Evolutionary conservation across 2,329 filamentous ascomycete genomes (phyloP), one percentile per base, ranked within the genome.

Genomic region (Arthroderma uncinatum): DNA sequence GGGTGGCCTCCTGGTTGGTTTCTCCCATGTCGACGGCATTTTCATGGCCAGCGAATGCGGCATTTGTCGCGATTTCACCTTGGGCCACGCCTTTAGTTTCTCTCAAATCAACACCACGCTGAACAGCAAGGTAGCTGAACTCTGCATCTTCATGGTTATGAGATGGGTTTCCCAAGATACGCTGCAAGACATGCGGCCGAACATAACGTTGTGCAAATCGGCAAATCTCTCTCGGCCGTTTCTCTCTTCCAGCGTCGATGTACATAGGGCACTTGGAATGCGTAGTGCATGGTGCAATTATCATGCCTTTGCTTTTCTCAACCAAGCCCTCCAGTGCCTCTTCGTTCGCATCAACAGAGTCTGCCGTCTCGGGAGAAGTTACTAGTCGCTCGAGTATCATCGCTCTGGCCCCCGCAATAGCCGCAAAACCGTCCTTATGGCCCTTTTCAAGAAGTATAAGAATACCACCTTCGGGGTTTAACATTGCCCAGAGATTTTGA

Each of bases 201-300:
- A 90, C 86, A 68, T 89, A 97, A 50, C 93, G 83, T 73, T 98
- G 93, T 61, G 79, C 81, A 71, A 98, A 97, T 70, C 86, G 87
- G 71, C 93, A 98, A 67, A 86, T 93, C 67, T 97, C 91, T 65
- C 90, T 91, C 28, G 53, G 39, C 57, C 92, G 82, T 4, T 90
- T 89, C 28, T 75, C 75, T 56, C 82, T 83, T 0, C 90, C 89
- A 0, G 85, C 79, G 0, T 78, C 77, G 19, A 79, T 76, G 68
- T 95, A 96, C 87, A 98, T 94, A 0, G 93, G 93, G 63, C 93
- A 98, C 58, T 80, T 78, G 7, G 78, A 77, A 70, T 98, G 93
- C 70, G 90, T 97, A 0, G 93, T 96, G 74, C 93, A 98, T 9
- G 76, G 76, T 1, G 75, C 66, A 56, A 85, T 73, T 62, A 85